Evolutionary conservation across 2,329 filamentous ascomycete species (phyloP), one percentile per base, ranked within the genome.

Genomic region (Tolypocladium paradoxum): DNA sequence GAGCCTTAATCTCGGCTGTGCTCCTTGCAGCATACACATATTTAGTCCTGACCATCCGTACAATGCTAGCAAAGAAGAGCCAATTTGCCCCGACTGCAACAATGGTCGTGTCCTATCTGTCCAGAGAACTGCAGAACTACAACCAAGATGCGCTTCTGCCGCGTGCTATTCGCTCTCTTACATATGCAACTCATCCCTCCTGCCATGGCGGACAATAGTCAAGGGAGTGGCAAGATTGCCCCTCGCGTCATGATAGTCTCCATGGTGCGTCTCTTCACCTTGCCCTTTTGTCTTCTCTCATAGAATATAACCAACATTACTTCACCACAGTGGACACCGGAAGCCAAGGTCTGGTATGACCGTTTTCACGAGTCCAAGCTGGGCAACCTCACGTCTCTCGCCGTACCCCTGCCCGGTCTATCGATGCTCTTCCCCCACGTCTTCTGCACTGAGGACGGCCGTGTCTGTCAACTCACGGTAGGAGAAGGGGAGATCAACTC

Each of bases 401-500:
- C 82, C 56, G 72, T 86, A 59, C 75, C 79, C 3, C 65, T 83
- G 1, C 77, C 82, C 0, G 84, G 84, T 1, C 72, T 87, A 12
- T 87, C 83, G 0, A 82, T 84, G 61, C 67, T 85, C 2, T 88
- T 78, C 62, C 84, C 84, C 0, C 69, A 78, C 20, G 76, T 83
- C 0, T 80, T 84, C 65, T 91, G 87, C 66, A 83, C 80, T 0
- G 68, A 70, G 12, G 69, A 82, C 58, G 73, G 77, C 33, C 72
- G 76, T 3, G 70, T 90, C 48, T 90, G 87, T 68, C 85, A 90
- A 62, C 60, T 88, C 47, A 81, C 82, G 9, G 81, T 82, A 2
- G 85, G 85, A 53, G 83, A 85, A 65, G 75, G 76, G 11, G 85
- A 89, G 68, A 88, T 90, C 71, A 91, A 90, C 64, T 85, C 87